Conservation (phyloP, 2,329 filamentous ascomycete genomes). For the Calonectria fujianensis region DNA sequence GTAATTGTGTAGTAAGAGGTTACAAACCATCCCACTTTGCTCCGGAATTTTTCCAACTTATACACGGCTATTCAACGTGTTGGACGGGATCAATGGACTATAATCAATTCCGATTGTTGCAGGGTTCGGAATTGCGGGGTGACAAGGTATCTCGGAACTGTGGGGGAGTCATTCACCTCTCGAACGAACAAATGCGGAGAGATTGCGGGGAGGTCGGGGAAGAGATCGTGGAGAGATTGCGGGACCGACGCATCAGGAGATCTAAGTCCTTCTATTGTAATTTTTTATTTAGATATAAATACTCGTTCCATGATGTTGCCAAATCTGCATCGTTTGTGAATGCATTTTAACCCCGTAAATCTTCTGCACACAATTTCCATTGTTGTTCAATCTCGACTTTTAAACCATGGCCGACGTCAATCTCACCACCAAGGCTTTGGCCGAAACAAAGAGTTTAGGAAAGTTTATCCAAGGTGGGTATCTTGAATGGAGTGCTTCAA, state of each 20-base stretch:
- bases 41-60: not conserved
- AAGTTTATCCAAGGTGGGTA: not conserved
- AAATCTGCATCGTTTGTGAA: not conserved
- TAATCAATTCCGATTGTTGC: not conserved
- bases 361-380: not conserved
- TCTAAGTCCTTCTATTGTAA: not conserved
- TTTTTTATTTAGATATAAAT: not conserved
- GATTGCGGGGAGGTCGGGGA: not conserved
- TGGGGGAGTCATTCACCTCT: not conserved
- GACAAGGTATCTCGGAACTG: not conserved
- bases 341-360: not conserved
- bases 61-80: not conserved
- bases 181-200: not conserved
- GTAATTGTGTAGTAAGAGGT: not conserved
- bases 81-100: not conserved
- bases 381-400: not conserved
- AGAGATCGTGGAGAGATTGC: not conserved
- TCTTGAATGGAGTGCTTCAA: not conserved
- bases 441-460: not conserved
- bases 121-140: conserved; percentile 12
- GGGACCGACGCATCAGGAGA: not conserved
- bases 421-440: not conserved
- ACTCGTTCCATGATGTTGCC: not conserved
- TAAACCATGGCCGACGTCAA: not conserved
- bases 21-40: not conserved